Conservation (phyloP, 805 yeast genomes). For the Pichia heedii region DNA sequence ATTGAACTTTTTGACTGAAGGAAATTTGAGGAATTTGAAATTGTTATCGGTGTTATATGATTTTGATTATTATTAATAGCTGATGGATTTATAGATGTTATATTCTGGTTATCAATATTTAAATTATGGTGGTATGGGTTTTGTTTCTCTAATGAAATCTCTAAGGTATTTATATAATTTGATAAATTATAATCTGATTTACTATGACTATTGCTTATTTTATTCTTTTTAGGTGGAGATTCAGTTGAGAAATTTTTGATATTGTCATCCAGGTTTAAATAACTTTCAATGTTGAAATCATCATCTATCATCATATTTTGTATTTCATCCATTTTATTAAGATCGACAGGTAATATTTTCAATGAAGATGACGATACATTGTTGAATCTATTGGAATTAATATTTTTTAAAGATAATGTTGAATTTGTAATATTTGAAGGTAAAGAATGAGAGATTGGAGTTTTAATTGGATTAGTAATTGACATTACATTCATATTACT, state of each 20-base stretch:
- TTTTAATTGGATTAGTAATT: not conserved
- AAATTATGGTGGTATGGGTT: slow-evolving; percentile 8
- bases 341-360: slow-evolving; percentile 5
- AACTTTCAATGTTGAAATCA: slow-evolving; percentile 26
- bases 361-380: slow-evolving; percentile 2
- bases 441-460: slow-evolving; percentile 12
- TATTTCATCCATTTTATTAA: slow-evolving; percentile 3
- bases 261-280: slow-evolving; percentile 25
- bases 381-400: too few relatives aligned
- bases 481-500: not conserved
- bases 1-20: slow-evolving; percentile 9
- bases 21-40: slow-evolving; percentile 11
- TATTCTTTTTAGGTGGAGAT: not conserved
- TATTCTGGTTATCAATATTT: too few relatives aligned
- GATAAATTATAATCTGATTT: slow-evolving; percentile 12
- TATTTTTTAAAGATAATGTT: slow-evolving; percentile 12
- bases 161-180: slow-evolving; percentile 26
- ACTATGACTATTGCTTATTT: not conserved
- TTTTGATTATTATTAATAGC: not conserved
- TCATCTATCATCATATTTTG: slow-evolving; percentile 6
- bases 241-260: slow-evolving; percentile 17
- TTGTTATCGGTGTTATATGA: slow-evolving; percentile 12
- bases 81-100: too few relatives aligned
- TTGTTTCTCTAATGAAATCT: slow-evolving; percentile 24
- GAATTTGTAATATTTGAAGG: slow-evolving; percentile 15